phyloP scores from a whole-genome alignment of 495 filamentous ascomycete species.

The Talaromyces proteolyticus region DNA sequence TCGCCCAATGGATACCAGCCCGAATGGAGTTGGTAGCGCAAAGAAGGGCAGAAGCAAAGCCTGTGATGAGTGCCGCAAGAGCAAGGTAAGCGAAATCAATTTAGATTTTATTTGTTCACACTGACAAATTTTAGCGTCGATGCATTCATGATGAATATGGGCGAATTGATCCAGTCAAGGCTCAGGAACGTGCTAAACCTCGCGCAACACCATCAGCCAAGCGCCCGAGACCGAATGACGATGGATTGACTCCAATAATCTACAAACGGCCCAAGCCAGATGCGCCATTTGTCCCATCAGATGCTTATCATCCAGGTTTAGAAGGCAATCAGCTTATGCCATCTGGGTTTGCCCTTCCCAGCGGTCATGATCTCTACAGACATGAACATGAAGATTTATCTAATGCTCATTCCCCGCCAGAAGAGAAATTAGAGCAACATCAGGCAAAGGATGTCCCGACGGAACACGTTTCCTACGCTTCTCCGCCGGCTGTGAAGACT shows the following conservation, averaged over 20 bases:
- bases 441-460: not conserved
- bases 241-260: constrained; percentile 13
- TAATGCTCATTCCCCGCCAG: constrained; percentile 6
- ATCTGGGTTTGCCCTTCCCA: not conserved
- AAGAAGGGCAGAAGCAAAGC: constrained; percentile 58
- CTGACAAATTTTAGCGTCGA: constrained; percentile 45
- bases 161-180: constrained; percentile 57
- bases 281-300: constrained; percentile 22
- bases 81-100: constrained; percentile 49
- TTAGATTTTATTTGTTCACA: not conserved
- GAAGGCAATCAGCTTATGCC: not conserved
- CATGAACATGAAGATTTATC: constrained; percentile 1
- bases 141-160: constrained; percentile 64
- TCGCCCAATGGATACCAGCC: constrained; percentile 25
- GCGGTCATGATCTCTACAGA: not conserved
- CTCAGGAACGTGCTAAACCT: constrained; percentile 52
- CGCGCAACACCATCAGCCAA: constrained; percentile 44
- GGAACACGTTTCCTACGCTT: constrained; percentile 27
- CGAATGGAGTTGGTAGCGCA: constrained; percentile 25
- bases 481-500: constrained; percentile 30
- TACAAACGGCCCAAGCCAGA: constrained; percentile 36
- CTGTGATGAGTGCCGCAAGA: constrained; percentile 61
- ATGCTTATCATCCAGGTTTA: not conserved
- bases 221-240: constrained; percentile 38
- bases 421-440: not conserved